These are phyloP conservation scores for Leccinum arenicola DNA, from an alignment of 768 basidiomycete genomes.

Conservation along the genomic window DNA sequence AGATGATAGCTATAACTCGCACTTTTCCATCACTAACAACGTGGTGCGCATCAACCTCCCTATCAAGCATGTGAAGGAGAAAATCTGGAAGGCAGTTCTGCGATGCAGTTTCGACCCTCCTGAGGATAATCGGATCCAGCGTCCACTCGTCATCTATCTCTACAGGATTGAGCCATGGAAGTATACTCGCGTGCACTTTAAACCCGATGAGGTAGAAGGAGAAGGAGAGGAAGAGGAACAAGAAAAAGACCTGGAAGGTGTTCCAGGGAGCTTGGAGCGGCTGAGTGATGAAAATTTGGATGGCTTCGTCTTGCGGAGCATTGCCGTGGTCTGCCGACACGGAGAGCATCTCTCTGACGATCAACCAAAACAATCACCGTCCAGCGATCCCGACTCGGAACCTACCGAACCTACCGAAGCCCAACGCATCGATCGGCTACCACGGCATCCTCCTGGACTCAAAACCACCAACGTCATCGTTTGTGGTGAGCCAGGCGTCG, in stretches of 20 bases:
- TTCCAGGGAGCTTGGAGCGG: constrained; percentile 22
- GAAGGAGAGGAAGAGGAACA: not conserved
- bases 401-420: constrained; percentile 12
- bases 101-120: constrained; percentile 24
- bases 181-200: constrained; percentile 15
- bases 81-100: constrained; percentile 22
- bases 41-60: constrained; percentile 21
- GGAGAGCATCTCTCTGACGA: not conserved
- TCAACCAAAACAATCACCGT: not conserved
- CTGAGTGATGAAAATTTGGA: constrained; percentile 11
- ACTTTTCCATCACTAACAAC: constrained; percentile 21
- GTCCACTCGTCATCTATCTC: constrained; percentile 26
- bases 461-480: constrained; percentile 38
- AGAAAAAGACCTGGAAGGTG: not conserved
- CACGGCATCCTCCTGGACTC: constrained; percentile 16
- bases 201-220: not conserved
- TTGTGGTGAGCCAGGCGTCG: constrained; percentile 42
- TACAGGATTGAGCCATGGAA: constrained; percentile 10
- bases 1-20: constrained; percentile 9
- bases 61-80: constrained; percentile 13
- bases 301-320: constrained; percentile 10
- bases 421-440: constrained; percentile 18
- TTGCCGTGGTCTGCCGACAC: constrained; percentile 10
- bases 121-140: constrained; percentile 3
- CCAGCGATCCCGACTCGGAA: constrained; percentile 4